Conservation (phyloP, 2,329 filamentous ascomycete species). For the Monosporascus sp. region DNA sequence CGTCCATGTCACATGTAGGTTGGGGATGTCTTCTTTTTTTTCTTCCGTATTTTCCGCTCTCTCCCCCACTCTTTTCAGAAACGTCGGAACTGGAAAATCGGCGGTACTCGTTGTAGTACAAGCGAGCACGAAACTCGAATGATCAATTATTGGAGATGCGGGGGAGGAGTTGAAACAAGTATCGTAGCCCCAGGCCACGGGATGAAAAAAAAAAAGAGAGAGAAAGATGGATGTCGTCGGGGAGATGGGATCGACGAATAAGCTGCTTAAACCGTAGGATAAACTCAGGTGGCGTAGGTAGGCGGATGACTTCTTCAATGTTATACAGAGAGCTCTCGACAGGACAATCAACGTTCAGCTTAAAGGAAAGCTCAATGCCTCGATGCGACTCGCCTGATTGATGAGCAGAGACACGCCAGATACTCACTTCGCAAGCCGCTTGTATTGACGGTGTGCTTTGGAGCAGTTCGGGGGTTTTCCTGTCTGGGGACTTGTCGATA, state of each 20-base stretch:
- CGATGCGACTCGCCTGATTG: not conserved
- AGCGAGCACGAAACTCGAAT: not conserved
- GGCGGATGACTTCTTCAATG: not conserved
- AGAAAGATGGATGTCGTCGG: not conserved
- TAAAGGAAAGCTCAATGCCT: not conserved
- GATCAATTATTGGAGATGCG: not conserved
- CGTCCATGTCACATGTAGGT: not conserved
- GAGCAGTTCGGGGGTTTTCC: too few species aligned
- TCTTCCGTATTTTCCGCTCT: not conserved
- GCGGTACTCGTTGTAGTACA: not conserved
- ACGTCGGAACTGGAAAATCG: not conserved
- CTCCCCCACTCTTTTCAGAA: not conserved
- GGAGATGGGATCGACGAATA: too few species aligned
- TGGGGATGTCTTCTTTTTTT: not conserved
- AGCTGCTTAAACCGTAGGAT: not conserved
- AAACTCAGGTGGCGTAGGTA: not conserved
- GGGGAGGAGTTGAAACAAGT: not conserved
- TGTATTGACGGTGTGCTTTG: too few species aligned
- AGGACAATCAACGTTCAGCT: not conserved
- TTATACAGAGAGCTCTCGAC: not conserved
- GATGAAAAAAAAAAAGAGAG: not conserved
- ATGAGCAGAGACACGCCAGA: not conserved
- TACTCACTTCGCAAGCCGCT: too few species aligned
- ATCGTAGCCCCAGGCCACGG: not conserved
- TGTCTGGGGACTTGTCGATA: not conserved